phyloP scores from a whole-genome alignment of 371 early-diverging fungal genomes.

The Batkoa obscura region DNA sequence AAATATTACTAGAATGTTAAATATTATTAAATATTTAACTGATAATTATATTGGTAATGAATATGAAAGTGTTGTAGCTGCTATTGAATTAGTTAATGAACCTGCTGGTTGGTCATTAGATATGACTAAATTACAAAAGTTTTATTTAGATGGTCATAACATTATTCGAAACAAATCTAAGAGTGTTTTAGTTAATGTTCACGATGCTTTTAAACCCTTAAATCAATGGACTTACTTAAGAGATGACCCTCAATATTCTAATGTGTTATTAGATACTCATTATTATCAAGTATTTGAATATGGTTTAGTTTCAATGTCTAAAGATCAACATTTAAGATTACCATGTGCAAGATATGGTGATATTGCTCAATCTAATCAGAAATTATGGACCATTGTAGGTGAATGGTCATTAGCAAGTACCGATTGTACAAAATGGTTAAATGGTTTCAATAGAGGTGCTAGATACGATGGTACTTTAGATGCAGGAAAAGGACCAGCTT shows the following conservation, averaged over 20 bases:
- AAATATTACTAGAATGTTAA: background rate
- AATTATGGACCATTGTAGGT: background rate
- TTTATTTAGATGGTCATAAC: constrained; percentile 13
- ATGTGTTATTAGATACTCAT: constrained; percentile 19
- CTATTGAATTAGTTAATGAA: constrained; percentile 7
- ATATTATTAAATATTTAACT: background rate
- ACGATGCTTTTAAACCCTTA: constrained; percentile 18
- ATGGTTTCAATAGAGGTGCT: constrained; percentile 42
- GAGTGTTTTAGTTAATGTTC: constrained; percentile 8
- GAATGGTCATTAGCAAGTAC: constrained; percentile 38
- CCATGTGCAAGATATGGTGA: background rate
- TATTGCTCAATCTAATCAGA: background rate
- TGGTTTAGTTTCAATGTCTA: constrained; percentile 7
- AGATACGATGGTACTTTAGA: constrained; percentile 42
- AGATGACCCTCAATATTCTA: constrained; percentile 9
- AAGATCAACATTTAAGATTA: background rate
- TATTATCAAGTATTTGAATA: constrained; percentile 20
- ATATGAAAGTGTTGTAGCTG: background rate
- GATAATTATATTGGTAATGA: background rate
- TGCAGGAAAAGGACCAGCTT: constrained; percentile 8
- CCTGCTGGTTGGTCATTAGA: constrained; percentile 7
- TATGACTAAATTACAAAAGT: constrained; percentile 8
- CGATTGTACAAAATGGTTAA: constrained; percentile 49
- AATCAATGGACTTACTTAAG: constrained; percentile 13
- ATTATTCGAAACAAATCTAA: constrained; percentile 3